Percentiles rank a stretch among this genome's conserved stretches.
Conservation (phyloP, 23 red algal species). For the Cyanidioschyzon merolae region DNA sequence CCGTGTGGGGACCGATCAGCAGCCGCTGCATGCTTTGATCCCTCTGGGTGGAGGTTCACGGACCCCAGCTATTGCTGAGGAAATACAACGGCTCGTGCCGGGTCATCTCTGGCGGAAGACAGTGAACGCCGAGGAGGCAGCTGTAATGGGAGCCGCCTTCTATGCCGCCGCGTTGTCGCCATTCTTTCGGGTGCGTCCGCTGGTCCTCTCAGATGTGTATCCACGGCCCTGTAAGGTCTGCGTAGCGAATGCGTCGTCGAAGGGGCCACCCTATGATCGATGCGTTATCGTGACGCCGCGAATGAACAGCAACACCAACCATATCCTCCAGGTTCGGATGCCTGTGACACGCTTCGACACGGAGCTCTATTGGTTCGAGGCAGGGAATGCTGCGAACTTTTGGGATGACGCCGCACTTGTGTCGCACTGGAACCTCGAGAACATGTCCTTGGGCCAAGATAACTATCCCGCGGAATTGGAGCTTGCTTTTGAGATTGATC, state of each 20-base stretch:
- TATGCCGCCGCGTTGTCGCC: constrained; percentile 54
- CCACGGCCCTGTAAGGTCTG: not conserved
- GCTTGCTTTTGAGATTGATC: constrained; percentile 44
- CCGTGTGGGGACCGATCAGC: not conserved
- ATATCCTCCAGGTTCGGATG: constrained; percentile 32
- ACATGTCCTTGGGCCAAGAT: constrained; percentile 19
- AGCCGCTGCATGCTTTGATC: constrained; percentile 61
- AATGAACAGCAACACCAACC: not conserved
- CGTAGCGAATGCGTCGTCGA: not conserved
- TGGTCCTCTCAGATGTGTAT: constrained; percentile 52
- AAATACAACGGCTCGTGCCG: constrained; percentile 23
- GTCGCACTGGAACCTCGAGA: not conserved
- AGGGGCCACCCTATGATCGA: constrained; percentile 29
- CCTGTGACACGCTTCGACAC: not conserved
- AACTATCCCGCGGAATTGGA: constrained; percentile 25
- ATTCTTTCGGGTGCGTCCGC: constrained; percentile 49
- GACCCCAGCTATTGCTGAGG: constrained; percentile 48
- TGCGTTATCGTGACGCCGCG: constrained; percentile 16
- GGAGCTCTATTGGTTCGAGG: not conserved
- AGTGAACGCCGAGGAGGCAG: constrained; percentile 90
- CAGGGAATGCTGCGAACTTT: not conserved
- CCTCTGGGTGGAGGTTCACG: constrained; percentile 77
- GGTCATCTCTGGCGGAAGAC: constrained; percentile 50
- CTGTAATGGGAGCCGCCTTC: constrained; percentile 58
- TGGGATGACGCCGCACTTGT: not conserved